Evolutionary conservation across 805 yeast genomes (phyloP).

Genomic region (Candida tammaniensis): DNA sequence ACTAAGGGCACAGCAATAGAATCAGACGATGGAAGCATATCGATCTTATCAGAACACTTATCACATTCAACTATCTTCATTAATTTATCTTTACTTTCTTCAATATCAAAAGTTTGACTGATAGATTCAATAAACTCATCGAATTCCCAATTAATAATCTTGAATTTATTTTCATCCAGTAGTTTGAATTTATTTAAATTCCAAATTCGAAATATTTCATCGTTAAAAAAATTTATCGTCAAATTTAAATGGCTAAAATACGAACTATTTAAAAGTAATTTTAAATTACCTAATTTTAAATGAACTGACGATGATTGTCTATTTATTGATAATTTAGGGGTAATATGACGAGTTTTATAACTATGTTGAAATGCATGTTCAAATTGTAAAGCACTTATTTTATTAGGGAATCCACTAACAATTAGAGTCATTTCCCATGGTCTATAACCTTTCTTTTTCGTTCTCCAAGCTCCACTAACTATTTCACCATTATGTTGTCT

Average conservation of each 20-base stretch:
- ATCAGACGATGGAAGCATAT: slow-evolving; percentile 27
- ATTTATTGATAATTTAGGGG: slow-evolving; percentile 35
- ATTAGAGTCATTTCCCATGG: slow-evolving; percentile 73
- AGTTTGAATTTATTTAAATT: slow-evolving; percentile 25
- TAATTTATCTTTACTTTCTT: slow-evolving; percentile 7
- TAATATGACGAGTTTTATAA: slow-evolving; percentile 60
- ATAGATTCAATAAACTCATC: neutral
- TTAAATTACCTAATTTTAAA: slow-evolving; percentile 46
- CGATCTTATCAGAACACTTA: slow-evolving; percentile 27
- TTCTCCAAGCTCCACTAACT: slow-evolving; percentile 58
- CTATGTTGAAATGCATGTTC: slow-evolving; percentile 87
- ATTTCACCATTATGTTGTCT: slow-evolving; percentile 79
- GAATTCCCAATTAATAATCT: neutral
- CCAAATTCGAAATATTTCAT: slow-evolving; percentile 31
- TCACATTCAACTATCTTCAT: slow-evolving; percentile 25
- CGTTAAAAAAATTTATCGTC: slow-evolving; percentile 44
- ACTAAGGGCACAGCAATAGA: too few relatives aligned
- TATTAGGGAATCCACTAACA: slow-evolving; percentile 72
- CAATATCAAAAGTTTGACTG: slow-evolving; percentile 8
- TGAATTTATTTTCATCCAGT: neutral
- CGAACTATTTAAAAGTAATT: slow-evolving; percentile 39
- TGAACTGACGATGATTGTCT: slow-evolving; percentile 38
- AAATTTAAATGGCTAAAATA: slow-evolving; percentile 48
- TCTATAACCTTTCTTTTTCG: slow-evolving; percentile 53
- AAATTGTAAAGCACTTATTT: slow-evolving; percentile 67